A percentile compares a stretch with the other conserved stretches of the same genome.
phyloP scores from a whole-genome alignment of 2,329 filamentous ascomycete genomes.

The Proliferodiscus dingleyae region DNA sequence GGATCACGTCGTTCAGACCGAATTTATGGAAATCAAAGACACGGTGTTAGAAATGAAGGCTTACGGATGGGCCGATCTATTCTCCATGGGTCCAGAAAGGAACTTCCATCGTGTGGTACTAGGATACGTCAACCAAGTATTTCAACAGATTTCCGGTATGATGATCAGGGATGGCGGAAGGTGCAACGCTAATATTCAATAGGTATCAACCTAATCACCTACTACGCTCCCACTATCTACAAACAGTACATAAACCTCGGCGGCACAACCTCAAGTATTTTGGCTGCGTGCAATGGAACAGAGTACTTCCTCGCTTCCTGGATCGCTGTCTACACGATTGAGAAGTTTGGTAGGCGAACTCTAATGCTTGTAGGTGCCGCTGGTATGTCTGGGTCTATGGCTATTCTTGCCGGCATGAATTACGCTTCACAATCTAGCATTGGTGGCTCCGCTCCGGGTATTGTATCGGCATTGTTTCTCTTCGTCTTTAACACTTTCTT shows the following conservation, averaged over 20 bases:
- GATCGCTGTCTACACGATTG: slow-evolving; percentile 38
- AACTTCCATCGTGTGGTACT: slow-evolving; percentile 50
- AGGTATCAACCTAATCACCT: slow-evolving; percentile 41
- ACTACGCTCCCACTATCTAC: slow-evolving; percentile 47
- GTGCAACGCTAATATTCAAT: too few relatives aligned
- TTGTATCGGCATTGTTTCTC: slow-evolving; percentile 31
- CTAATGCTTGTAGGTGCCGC: slow-evolving; percentile 67
- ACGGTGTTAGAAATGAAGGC: slow-evolving; percentile 56
- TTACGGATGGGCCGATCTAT: slow-evolving; percentile 37
- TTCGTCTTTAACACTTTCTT: slow-evolving; percentile 52
- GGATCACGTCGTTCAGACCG: slow-evolving; percentile 49
- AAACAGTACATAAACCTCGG: slow-evolving; percentile 42
- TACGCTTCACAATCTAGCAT: slow-evolving; percentile 38
- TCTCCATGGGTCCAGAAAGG: slow-evolving; percentile 47
- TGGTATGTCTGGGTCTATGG: slow-evolving; percentile 62
- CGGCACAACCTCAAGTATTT: slow-evolving; percentile 45
- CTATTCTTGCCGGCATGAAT: slow-evolving; percentile 43
- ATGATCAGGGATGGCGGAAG: too few relatives aligned
- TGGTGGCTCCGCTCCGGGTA: slow-evolving; percentile 26
- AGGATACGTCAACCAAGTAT: slow-evolving; percentile 44
- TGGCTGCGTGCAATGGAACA: slow-evolving; percentile 49
- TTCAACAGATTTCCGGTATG: slow-evolving; percentile 44
- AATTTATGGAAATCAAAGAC: slow-evolving; percentile 49
- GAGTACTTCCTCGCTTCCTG: slow-evolving; percentile 38
- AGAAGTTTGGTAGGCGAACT: slow-evolving; percentile 59